Conservation (phyloP, 202 grass and related monocot genomes). For the Schoenoplectus tabernaemontani region DNA sequence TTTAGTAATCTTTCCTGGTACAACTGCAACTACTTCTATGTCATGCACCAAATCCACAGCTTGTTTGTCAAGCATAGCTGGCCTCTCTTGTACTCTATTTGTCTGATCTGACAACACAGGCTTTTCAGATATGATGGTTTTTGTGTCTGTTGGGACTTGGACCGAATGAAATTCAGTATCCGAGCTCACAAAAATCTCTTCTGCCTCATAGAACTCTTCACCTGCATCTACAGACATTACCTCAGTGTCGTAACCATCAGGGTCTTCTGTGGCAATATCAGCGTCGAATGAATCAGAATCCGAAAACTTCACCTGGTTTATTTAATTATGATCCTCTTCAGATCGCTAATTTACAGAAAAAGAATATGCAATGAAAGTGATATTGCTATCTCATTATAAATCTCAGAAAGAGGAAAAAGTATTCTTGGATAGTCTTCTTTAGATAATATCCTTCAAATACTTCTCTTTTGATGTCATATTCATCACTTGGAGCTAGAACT, state of each 20-base stretch:
- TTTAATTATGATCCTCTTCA: background rate
- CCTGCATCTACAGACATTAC: constrained; percentile 64
- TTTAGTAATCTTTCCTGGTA: constrained; percentile 33
- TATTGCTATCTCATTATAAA: background rate
- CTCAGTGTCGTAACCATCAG: constrained; percentile 81
- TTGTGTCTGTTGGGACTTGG: constrained; percentile 29
- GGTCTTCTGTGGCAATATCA: constrained; percentile 39
- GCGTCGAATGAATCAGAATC: constrained; percentile 62
- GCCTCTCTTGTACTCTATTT: constrained; percentile 30
- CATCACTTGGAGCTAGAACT: background rate
- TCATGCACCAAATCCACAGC: constrained; percentile 45
- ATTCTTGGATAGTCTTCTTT: background rate
- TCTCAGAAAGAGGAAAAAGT: background rate
- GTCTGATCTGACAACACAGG: constrained; percentile 38
- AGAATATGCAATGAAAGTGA: background rate
- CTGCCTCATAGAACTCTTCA: constrained; percentile 95
- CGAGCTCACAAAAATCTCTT: constrained; percentile 85
- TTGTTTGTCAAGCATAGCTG: constrained; percentile 25
- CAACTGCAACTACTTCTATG: constrained; percentile 58
- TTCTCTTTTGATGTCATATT: background rate
- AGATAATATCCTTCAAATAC: background rate
- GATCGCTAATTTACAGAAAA: background rate
- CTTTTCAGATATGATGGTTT: constrained; percentile 35
- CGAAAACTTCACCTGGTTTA: constrained; percentile 68
- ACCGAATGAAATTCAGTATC: constrained; percentile 51